phyloP scores from a whole-genome alignment of 2,329 filamentous ascomycete genomes.

The Fusarium sp. region DNA sequence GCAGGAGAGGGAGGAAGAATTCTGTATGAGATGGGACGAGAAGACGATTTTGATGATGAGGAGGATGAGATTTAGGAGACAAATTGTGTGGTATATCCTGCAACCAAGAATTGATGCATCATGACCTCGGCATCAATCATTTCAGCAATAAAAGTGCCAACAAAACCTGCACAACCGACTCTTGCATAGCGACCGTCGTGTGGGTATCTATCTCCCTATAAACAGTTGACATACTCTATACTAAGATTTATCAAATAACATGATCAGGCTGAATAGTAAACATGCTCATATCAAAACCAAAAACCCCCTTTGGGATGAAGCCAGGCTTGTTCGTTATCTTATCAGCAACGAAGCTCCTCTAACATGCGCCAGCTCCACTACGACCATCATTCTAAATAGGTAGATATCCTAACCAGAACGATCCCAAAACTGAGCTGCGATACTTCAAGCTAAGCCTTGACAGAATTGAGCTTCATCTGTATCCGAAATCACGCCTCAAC shows the following conservation, averaged over 20 bases:
- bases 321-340: conserved; percentile 37
- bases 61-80: conserved; percentile 85
- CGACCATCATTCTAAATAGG: conserved; percentile 14
- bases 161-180: not conserved
- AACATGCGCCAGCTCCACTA: conserved; percentile 31
- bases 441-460: not conserved
- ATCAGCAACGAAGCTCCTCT: conserved; percentile 34
- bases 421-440: conserved; percentile 2
- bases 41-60: conserved; percentile 97
- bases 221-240: too few relatives aligned
- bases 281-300: not conserved
- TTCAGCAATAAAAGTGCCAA: not conserved
- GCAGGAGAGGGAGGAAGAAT: conserved; percentile 90
- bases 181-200: too few relatives aligned
- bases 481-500: not conserved
- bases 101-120: not conserved
- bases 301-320: conserved; percentile 1
- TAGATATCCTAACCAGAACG: conserved; percentile 1
- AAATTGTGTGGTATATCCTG: too few relatives aligned
- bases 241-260: not conserved
- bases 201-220: too few relatives aligned
- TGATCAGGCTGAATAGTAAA: not conserved
- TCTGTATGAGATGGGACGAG: conserved; percentile 93
- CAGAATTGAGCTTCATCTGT: not conserved
- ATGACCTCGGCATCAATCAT: not conserved